A percentile compares a stretch with the other conserved stretches of the same genome.
phyloP scores from a whole-genome alignment of 352 stramenopile genomes.

The Pythium folliculosum region DNA sequence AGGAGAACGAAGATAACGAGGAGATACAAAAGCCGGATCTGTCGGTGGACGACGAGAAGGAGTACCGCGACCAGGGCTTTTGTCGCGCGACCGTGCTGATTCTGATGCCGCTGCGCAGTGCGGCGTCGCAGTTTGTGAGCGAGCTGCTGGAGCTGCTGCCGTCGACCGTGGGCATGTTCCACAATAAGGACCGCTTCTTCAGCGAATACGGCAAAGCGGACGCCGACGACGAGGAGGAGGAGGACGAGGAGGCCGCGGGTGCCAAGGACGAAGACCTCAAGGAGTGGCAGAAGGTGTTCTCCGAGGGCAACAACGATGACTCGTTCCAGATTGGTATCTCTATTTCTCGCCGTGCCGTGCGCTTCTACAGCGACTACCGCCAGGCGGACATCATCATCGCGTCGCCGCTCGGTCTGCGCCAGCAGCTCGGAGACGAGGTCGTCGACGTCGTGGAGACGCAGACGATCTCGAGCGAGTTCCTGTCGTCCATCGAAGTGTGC shows the following conservation, averaged over 20 bases:
- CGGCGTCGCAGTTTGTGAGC: slow-evolving; percentile 63
- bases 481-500: slow-evolving; percentile 81
- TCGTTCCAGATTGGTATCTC: slow-evolving; percentile 78
- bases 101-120: slow-evolving; percentile 65
- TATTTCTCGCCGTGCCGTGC: slow-evolving; percentile 62
- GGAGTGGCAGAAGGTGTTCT: slow-evolving; percentile 77
- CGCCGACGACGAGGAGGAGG: slow-evolving; percentile 24
- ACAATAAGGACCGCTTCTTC: slow-evolving; percentile 80
- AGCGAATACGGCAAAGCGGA: slow-evolving; percentile 53
- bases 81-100: slow-evolving; percentile 70
- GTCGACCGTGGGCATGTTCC: slow-evolving; percentile 54
- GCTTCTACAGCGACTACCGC: slow-evolving; percentile 81
- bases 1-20: background rate
- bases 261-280: slow-evolving; percentile 40
- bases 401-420: slow-evolving; percentile 66
- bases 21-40: slow-evolving; percentile 18
- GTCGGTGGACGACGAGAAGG: slow-evolving; percentile 43
- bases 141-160: slow-evolving; percentile 65
- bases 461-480: slow-evolving; percentile 66
- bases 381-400: slow-evolving; percentile 77
- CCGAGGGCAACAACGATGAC: slow-evolving; percentile 79
- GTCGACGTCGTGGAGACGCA: slow-evolving; percentile 31
- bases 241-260: slow-evolving; percentile 9
- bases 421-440: slow-evolving; percentile 72
- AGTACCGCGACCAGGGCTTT: slow-evolving; percentile 83